phyloP scores from a whole-genome alignment of 2,329 filamentous ascomycete species.

The Waltergamsia citrina region DNA sequence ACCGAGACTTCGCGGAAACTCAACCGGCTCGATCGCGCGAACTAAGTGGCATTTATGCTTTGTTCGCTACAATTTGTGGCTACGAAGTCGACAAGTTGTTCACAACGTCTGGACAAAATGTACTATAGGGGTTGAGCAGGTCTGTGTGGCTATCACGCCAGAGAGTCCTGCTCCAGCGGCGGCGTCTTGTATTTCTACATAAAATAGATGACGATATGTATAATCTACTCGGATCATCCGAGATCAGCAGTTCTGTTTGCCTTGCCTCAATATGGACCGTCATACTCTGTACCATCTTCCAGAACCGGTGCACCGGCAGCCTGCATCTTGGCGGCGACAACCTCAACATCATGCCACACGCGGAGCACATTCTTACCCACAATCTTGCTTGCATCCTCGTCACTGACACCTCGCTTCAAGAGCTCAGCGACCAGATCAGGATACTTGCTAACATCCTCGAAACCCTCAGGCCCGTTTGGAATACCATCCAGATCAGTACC shows the following conservation, averaged over 20 bases:
- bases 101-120: background rate
- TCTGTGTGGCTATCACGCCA: background rate
- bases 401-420: constrained; percentile 62
- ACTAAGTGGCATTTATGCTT: background rate
- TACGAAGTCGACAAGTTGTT: background rate
- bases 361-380: constrained; percentile 73
- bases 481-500: constrained; percentile 89
- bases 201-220: constrained; percentile 6
- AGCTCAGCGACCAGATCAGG: constrained; percentile 71
- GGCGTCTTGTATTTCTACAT: constrained; percentile 4
- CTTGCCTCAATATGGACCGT: constrained; percentile 4
- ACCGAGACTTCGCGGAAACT: constrained; percentile 51
- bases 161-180: background rate
- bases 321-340: constrained; percentile 59
- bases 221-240: too few relatives aligned
- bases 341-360: constrained; percentile 75
- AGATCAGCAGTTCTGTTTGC: constrained; percentile 8
- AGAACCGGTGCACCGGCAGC: constrained; percentile 38
- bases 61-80: background rate
- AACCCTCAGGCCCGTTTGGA: constrained; percentile 51
- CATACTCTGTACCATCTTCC: constrained; percentile 37
- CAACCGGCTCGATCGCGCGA: constrained; percentile 39
- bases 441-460: constrained; percentile 81
- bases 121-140: background rate
- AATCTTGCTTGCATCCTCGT: constrained; percentile 64